A percentile compares a stretch with the other conserved stretches of the same genome.
Conservation (phyloP, 2,329 filamentous ascomycete species). For the Pestalotiopsis sp. region DNA sequence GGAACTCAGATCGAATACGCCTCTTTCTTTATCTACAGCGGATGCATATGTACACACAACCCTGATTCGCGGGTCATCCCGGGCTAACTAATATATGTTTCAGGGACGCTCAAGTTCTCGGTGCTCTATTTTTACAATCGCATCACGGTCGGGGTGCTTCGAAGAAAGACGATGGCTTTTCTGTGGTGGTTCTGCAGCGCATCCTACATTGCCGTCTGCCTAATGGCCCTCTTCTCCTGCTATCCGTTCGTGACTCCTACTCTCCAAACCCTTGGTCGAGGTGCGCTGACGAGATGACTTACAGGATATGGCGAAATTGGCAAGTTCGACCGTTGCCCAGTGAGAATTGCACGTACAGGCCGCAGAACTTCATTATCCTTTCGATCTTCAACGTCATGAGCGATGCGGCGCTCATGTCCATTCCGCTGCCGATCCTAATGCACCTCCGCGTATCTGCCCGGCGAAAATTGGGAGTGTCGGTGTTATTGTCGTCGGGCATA, state of each 20-base stretch:
- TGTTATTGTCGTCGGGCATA: slow-evolving; percentile 25
- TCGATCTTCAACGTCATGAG: slow-evolving; percentile 24
- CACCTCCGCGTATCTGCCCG: slow-evolving; percentile 19
- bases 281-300: neutral
- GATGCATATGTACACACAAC: slow-evolving; percentile 22
- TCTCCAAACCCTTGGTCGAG: accelerated
- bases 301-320: slow-evolving; percentile 19
- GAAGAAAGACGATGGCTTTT: slow-evolving; percentile 15
- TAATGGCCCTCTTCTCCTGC: slow-evolving; percentile 18
- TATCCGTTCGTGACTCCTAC: slow-evolving; percentile 12
- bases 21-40: slow-evolving; percentile 26
- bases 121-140: slow-evolving; percentile 28
- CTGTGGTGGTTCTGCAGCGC: slow-evolving; percentile 22
- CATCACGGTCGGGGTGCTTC: slow-evolving; percentile 18
- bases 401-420: slow-evolving; percentile 24
- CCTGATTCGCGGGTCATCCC: neutral
- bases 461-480: slow-evolving; percentile 14
- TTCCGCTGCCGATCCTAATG: slow-evolving; percentile 26
- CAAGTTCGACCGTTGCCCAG: slow-evolving; percentile 22
- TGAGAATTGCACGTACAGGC: slow-evolving; percentile 12
- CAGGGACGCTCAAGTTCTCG: slow-evolving; percentile 27
- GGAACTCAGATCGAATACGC: slow-evolving; percentile 24
- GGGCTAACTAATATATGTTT: neutral
- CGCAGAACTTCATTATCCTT: slow-evolving; percentile 24
- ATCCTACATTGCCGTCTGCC: slow-evolving; percentile 17